These are phyloP conservation scores for Ceratobasidium sp. DNA, from an alignment of 1,284 basidiomycete species.

Conservation along the genomic window DNA sequence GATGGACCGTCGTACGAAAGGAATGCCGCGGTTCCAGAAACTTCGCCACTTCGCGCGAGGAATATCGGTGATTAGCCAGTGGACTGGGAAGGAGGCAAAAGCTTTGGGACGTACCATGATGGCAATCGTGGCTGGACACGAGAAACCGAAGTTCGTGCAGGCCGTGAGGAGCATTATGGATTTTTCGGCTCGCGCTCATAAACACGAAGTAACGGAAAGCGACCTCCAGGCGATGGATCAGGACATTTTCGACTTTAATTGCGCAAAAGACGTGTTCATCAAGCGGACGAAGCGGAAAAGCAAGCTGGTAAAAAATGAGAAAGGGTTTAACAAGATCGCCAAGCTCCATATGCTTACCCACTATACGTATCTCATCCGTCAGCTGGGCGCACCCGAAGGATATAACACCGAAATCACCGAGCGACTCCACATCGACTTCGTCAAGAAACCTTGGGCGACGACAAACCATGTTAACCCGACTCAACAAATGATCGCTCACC, in stretches of 20 bases:
- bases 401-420: conserved; percentile 45
- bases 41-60: conserved; percentile 42
- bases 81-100: conserved; percentile 48
- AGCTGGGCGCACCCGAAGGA: conserved; percentile 37
- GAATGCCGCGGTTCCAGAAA: conserved; percentile 24
- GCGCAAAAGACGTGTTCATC: conserved; percentile 46
- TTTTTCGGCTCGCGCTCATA: conserved; percentile 54
- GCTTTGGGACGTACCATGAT: conserved; percentile 38
- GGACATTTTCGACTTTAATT: conserved; percentile 46
- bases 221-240: conserved; percentile 43
- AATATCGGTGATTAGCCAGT: conserved; percentile 33
- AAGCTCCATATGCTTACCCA: conserved; percentile 47
- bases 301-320: neutral
- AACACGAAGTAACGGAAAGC: neutral
- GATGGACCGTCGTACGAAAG: conserved; percentile 38
- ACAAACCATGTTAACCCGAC: conserved; percentile 31
- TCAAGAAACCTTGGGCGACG: conserved; percentile 39
- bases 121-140: neutral
- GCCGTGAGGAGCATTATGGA: conserved; percentile 56
- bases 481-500: conserved; percentile 42
- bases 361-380: conserved; percentile 22
- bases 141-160: conserved; percentile 6
- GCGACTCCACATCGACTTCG: conserved; percentile 45
- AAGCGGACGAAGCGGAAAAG: neutral
- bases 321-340: neutral